Base-by-base conservation (phyloP, 768 basidiomycete genomes). In the Cubamyces sp. region DNA sequence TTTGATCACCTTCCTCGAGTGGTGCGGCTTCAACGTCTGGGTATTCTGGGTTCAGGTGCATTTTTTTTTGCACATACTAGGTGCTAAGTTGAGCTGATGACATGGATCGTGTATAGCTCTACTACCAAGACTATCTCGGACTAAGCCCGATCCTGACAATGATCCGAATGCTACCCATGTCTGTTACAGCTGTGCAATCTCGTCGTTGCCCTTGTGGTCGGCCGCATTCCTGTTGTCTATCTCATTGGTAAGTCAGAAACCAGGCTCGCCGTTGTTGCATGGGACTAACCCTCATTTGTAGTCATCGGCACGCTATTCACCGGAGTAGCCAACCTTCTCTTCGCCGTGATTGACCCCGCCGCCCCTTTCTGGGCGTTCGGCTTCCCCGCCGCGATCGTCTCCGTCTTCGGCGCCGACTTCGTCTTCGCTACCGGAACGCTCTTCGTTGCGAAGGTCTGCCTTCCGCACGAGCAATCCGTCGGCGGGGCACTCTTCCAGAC, bases 401-500 rank as follows among this genome's bases (percentile, higher is more conserved):
- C 82, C 21, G 91, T 92, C 15, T 80, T 91, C 49, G 92, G 92
- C 19, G 90, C 85, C 0, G 92, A 93, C 68, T 90, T 93, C 64
- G 84, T 90, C 2, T 92, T 85, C 68, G 77, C 91, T 0, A 75
- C 85, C 0, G 92, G 91, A 2, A 88, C 88, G 5, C 74, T 93
- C 16, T 93, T 88, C 66, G 82, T 91, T 45, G 87, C 90, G 3
- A 88, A 87, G 68, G 79, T 88, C 11, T 80, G 84, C 1, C 71
- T 81, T 1, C 85, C 84, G 3, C 79, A 88, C 57, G 91, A 93
- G 66, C 91, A 93, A 73, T 87, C 85, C 72, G 77, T 92, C 4
- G 85, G 87, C 5, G 91, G 89, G 3, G 91, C 85, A 12, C 61
- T 92, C 19, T 92, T 92, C 73, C 88, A 90, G 69, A 91, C 91